Evolutionary conservation across 2,329 filamentous ascomycete species (phyloP).

Genomic region (Neurospora sp.): DNA sequence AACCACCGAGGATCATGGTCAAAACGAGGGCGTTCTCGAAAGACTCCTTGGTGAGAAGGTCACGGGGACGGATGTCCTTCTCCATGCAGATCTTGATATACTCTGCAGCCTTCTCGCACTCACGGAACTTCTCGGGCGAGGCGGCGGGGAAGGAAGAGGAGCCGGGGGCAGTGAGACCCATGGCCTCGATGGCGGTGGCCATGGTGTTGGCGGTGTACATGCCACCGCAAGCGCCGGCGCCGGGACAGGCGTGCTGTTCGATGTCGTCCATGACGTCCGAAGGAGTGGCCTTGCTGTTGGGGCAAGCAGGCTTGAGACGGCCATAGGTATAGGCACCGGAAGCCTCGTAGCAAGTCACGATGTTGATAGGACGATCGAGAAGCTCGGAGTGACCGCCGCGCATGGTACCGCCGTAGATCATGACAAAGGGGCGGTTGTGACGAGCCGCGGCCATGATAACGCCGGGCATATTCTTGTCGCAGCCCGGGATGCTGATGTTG

Average conservation of each 20-base stretch:
- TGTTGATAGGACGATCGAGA: slow-evolving; percentile 72
- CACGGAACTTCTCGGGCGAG: slow-evolving; percentile 73
- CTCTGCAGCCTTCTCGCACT: slow-evolving; percentile 72
- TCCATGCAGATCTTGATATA: slow-evolving; percentile 74
- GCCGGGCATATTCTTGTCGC: slow-evolving; percentile 97
- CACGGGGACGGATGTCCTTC: slow-evolving; percentile 68
- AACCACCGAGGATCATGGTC: slow-evolving; percentile 86
- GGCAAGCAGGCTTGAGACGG: slow-evolving; percentile 59
- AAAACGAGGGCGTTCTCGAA: slow-evolving; percentile 86
- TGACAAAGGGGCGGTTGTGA: slow-evolving; percentile 84
- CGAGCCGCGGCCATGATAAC: slow-evolving; percentile 83
- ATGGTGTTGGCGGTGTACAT: slow-evolving; percentile 93
- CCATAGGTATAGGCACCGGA: slow-evolving; percentile 74
- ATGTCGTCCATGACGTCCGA: slow-evolving; percentile 79
- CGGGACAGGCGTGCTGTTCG: slow-evolving; percentile 67
- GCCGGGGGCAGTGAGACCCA: slow-evolving; percentile 73
- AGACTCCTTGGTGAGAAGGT: slow-evolving; percentile 67
- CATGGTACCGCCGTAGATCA: slow-evolving; percentile 93
- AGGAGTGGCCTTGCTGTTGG: slow-evolving; percentile 46
- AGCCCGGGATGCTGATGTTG: slow-evolving; percentile 85
- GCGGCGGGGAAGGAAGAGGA: slow-evolving; percentile 75
- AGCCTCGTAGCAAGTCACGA: slow-evolving; percentile 81
- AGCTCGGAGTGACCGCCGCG: slow-evolving; percentile 73
- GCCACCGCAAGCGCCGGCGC: slow-evolving; percentile 65
- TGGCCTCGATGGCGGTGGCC: slow-evolving; percentile 82